Evolutionary conservation across 2,329 filamentous ascomycete species (phyloP).

Genomic region (Ascochyta fabae): DNA sequence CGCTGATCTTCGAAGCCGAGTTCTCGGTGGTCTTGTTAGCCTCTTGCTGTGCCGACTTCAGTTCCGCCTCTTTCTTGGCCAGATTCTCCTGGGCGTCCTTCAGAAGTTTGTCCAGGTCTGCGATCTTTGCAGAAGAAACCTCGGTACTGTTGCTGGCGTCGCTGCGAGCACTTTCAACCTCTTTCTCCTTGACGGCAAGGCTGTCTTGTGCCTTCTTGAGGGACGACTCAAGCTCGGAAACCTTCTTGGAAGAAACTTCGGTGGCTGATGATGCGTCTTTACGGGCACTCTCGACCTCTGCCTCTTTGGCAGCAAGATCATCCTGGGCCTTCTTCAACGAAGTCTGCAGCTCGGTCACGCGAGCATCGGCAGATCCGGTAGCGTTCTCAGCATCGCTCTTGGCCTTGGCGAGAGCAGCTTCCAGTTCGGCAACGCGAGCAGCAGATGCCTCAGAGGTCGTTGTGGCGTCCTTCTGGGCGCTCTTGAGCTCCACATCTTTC

Average conservation of each 20-base stretch:
- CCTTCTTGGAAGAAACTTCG: constrained; percentile 20
- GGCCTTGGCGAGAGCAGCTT: constrained; percentile 15
- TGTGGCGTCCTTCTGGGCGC: constrained; percentile 21
- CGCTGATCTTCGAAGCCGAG: constrained; percentile 28
- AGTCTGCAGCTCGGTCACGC: constrained; percentile 21
- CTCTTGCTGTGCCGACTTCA: constrained; percentile 29
- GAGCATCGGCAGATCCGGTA: constrained; percentile 19
- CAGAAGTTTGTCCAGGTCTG: constrained; percentile 32
- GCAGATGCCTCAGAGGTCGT: constrained; percentile 22
- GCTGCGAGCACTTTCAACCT: constrained; percentile 25
- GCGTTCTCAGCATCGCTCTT: constrained; percentile 19
- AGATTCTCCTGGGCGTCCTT: constrained; percentile 26
- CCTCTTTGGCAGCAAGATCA: constrained; percentile 28
- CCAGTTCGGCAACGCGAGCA: constrained; percentile 23
- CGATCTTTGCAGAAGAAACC: constrained; percentile 28
- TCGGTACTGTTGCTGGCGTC: constrained; percentile 28
- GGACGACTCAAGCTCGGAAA: constrained; percentile 35
- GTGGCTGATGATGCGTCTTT: constrained; percentile 21
- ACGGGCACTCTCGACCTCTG: constrained; percentile 30
- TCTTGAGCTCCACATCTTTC: constrained; percentile 23
- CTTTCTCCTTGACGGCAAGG: constrained; percentile 31
- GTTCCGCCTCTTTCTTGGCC: constrained; percentile 32
- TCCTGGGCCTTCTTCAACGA: constrained; percentile 25
- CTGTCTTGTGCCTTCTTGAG: constrained; percentile 31
- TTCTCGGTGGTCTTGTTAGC: constrained; percentile 27